A percentile compares a stretch with the other conserved stretches of the same genome.
Evolutionary conservation across 805 yeast genomes (phyloP).

Genomic region (Starmerella floricola): DNA sequence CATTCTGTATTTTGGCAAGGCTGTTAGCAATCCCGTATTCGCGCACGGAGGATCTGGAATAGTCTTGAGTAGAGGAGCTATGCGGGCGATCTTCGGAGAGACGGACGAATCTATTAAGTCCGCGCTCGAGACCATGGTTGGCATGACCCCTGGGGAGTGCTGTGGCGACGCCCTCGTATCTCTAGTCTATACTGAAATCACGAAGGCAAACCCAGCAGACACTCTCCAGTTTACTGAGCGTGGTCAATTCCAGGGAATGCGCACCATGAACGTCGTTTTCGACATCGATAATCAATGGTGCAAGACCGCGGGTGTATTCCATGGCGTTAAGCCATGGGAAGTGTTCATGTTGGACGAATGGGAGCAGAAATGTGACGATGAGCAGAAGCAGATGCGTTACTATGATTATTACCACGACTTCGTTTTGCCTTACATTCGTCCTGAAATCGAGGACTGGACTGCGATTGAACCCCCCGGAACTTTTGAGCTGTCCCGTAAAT

Average conservation of each 20-base stretch:
- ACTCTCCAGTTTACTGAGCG: constrained; percentile 15
- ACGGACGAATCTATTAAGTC: constrained; percentile 5
- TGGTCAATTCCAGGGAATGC: constrained; percentile 27
- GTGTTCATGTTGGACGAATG: constrained; percentile 26
- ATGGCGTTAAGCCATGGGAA: constrained; percentile 26
- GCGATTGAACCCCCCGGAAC: neutral
- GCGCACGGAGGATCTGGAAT: constrained; percentile 34
- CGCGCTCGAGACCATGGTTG: constrained; percentile 19
- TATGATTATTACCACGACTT: constrained; percentile 28
- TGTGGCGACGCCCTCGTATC: constrained; percentile 31
- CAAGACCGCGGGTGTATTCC: constrained; percentile 26
- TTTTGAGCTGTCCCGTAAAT: too few species aligned
- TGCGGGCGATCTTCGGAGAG: constrained; percentile 24
- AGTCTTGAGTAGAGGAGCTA: constrained; percentile 27
- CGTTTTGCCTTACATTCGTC: constrained; percentile 24
- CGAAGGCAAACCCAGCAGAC: constrained; percentile 12
- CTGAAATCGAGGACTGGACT: constrained; percentile 24
- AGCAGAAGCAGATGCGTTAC: constrained; percentile 18
- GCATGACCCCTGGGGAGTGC: constrained; percentile 21
- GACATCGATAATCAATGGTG: constrained; percentile 25
- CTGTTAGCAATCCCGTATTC: constrained; percentile 21
- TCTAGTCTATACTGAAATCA: constrained; percentile 19
- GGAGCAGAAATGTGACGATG: constrained; percentile 15
- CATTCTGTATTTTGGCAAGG: constrained; percentile 27
- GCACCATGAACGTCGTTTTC: constrained; percentile 17